These are phyloP conservation scores for Camellia japonica DNA, from an alignment of 148 eudicot species.

Conservation along the genomic window DNA sequence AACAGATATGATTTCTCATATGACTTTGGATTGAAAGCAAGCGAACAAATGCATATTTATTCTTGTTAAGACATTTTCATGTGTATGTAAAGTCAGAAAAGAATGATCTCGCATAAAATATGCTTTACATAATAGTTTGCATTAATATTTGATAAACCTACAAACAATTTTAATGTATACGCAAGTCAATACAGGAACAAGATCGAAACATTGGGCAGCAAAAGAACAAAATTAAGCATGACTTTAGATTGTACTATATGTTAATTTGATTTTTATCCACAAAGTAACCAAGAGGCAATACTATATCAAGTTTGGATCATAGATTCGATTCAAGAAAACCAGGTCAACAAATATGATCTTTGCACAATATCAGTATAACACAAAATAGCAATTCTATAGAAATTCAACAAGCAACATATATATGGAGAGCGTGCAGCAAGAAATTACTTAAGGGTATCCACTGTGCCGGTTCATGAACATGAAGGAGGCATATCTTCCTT, in stretches of 20 bases:
- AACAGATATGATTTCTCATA: neutral
- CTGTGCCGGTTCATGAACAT: conserved; percentile 75
- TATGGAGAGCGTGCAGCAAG: neutral
- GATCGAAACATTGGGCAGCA: neutral
- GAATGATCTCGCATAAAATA: neutral
- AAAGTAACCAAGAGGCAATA: neutral
- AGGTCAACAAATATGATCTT: neutral
- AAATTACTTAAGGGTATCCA: conserved; percentile 56
- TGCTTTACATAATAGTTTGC: neutral
- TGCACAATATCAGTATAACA: neutral
- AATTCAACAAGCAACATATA: neutral
- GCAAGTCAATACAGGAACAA: neutral
- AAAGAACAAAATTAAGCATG: neutral
- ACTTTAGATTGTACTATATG: neutral
- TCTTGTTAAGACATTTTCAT: neutral
- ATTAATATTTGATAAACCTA: neutral
- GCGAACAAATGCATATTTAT: neutral
- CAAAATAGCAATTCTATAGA: neutral
- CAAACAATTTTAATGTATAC: no score
- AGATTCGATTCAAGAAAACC: neutral
- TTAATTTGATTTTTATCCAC: neutral
- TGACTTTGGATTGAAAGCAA: neutral
- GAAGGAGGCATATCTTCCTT: conserved; percentile 48
- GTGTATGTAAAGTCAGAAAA: neutral
- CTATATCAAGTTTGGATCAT: neutral